phyloP scores from a whole-genome alignment of 2,329 filamentous ascomycete genomes.

The Cytospora piceicola region DNA sequence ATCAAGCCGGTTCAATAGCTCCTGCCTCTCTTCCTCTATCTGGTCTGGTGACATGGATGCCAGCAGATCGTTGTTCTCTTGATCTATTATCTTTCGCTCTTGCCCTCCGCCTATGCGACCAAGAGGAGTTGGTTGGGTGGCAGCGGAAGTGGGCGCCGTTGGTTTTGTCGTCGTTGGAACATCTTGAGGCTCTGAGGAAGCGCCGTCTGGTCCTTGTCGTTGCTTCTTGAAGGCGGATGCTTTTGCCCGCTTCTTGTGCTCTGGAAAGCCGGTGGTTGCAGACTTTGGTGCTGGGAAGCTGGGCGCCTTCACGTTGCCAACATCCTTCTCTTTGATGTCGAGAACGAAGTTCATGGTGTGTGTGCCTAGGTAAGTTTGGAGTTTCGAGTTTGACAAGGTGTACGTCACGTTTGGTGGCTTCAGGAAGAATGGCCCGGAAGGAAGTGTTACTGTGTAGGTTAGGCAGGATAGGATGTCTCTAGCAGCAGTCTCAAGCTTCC shows the following conservation, averaged over 20 bases:
- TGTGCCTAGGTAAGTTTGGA: not conserved
- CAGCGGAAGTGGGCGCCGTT: constrained; percentile 33
- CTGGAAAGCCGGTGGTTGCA: constrained; percentile 77
- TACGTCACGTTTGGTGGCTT: not conserved
- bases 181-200: constrained; percentile 1
- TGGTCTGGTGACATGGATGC: constrained; percentile 79
- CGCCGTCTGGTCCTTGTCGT: constrained; percentile 42
- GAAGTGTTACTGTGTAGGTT: not conserved
- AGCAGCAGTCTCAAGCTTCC: constrained; percentile 12
- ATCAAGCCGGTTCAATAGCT: constrained; percentile 78
- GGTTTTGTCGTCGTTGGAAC: constrained; percentile 29
- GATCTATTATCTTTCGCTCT: constrained; percentile 76
- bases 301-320: constrained; percentile 63
- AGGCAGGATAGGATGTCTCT: not conserved
- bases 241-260: constrained; percentile 76
- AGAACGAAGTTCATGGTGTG: constrained; percentile 55
- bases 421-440: not conserved
- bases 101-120: constrained; percentile 45
- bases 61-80: constrained; percentile 77
- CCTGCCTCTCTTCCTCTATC: constrained; percentile 77
- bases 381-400: not conserved
- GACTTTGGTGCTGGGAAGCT: constrained; percentile 62
- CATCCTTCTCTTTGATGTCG: constrained; percentile 79
- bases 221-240: constrained; percentile 81
- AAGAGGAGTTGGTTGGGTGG: constrained; percentile 18